phyloP scores from a whole-genome alignment of 208 protist species.

The Zelonia costaricensis region DNA sequence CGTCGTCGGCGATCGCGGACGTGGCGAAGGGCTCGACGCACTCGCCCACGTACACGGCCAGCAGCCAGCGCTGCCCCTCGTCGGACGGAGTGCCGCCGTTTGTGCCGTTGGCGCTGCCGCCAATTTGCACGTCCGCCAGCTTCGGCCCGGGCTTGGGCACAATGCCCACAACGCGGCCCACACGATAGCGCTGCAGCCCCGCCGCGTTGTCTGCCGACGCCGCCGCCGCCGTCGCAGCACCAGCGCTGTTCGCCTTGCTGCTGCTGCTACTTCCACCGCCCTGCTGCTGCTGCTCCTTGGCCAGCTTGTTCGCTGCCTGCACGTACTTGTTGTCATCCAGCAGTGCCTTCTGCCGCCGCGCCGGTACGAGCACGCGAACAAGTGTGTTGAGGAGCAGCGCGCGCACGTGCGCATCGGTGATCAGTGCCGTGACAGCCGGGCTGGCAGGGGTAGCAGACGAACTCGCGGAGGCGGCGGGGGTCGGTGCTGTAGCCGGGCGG shows the following conservation, averaged over 20 bases:
- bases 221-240: no score
- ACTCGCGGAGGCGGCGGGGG: background rate
- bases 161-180: conserved; percentile 65
- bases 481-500: background rate
- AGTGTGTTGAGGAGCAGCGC: conserved; percentile 41
- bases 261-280: no score
- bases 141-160: conserved; percentile 38
- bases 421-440: conserved; percentile 25
- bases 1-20: conserved; percentile 52
- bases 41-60: conserved; percentile 73
- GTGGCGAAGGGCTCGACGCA: conserved; percentile 50
- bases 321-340: conserved; percentile 60
- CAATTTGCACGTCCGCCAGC: background rate
- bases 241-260: background rate
- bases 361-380: conserved; percentile 63
- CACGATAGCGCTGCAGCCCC: conserved; percentile 34
- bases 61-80: conserved; percentile 43
- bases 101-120: background rate
- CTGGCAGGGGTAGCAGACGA: background rate
- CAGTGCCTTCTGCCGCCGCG: conserved; percentile 39
- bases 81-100: conserved; percentile 1
- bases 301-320: conserved; percentile 9
- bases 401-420: conserved; percentile 55
- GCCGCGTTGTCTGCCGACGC: no score
- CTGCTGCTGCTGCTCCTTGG: conserved; percentile 10